Evolutionary conservation across 2,329 filamentous ascomycete genomes (phyloP), one percentile per base, ranked within the genome.

Genomic region (Sordariomycetes sp.): DNA sequence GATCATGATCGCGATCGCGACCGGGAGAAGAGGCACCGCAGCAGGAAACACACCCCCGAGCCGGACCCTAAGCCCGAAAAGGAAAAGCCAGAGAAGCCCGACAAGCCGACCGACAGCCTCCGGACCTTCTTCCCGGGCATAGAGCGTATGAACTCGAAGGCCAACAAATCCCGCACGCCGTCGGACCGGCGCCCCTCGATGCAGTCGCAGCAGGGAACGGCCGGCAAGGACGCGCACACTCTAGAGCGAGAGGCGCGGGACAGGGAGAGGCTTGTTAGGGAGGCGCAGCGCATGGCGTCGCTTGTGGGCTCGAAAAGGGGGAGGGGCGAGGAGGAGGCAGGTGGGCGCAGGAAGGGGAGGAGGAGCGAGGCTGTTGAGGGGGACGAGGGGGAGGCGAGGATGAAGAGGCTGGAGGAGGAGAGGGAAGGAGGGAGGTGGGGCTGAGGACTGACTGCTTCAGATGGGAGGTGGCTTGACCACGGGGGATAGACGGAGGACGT

Each of bases 181-280:
- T 6, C 22, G 17, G 69, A 61, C 52, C 69, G 74, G 32, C 69
- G 70, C 22, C 64, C 65, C 51, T 72, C 72, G 58, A 63, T 68
- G 7, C 70, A 69, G 39, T 54, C 61, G 56, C 20, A 20, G n/a
- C 10, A 22, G 17, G n/a, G 10, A 8, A 22, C 45, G n/a, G 55
- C 50, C 36, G 56, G 62, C 45, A 75, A 74, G 59, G 82, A 87
- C 61, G 76, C 81, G n/a, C 85, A 88, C 67, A 85, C 85, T 1
- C 73, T 84, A 0, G 86, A 89, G 68, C 81, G 86, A 24, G 85
- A 87, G 65, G 80, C 80, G 13, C 74, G 83, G 17, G 79, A 86
- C 64, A 76, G 84, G 52, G 84, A 87, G 67, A 76, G 86, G 28
- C 72, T 87, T 55, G 73, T 85, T 13, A 85, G 84, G 64, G 86